phyloP scores from a whole-genome alignment of 225 moss, liverwort and hornwort genomes.

The Sphagnum tenellum region DNA sequence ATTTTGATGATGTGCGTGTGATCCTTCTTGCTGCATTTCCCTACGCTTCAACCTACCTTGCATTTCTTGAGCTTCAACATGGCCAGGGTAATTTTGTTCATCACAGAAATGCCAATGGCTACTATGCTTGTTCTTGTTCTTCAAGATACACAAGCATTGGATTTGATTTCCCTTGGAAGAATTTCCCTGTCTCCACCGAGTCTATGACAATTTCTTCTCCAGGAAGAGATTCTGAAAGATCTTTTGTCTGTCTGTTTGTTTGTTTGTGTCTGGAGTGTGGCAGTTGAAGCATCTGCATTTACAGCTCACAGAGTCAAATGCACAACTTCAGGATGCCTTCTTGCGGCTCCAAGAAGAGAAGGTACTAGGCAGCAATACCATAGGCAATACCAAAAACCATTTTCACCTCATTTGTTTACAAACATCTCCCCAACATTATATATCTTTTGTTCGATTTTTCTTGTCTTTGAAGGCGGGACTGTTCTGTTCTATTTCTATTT shows the following conservation, averaged over 20 bases:
- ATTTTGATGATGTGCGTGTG: conserved; percentile 55
- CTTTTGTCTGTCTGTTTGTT: not conserved
- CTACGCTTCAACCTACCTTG: not conserved
- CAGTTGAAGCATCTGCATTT: conserved; percentile 76
- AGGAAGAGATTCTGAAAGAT: not conserved
- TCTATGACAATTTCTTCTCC: not conserved
- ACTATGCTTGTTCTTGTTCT: not conserved
- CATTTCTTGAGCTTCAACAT: not conserved
- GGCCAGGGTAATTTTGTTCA: too few species aligned
- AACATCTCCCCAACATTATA: not conserved
- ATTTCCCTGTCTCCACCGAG: too few species aligned
- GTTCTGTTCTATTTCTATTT: too few species aligned
- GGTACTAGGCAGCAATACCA: conserved; percentile 10
- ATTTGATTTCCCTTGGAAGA: too few species aligned
- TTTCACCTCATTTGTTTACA: too few species aligned
- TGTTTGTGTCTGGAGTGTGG: conserved; percentile 2
- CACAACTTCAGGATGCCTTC: conserved; percentile 57
- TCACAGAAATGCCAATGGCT: not conserved
- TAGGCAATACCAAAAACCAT: too few species aligned
- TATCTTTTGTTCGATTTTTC: not conserved
- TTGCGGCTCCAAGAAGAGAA: conserved; percentile 55
- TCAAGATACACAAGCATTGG: not conserved
- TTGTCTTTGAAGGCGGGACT: too few species aligned
- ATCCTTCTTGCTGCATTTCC: not conserved
- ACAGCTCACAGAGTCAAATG: conserved; percentile 51